phyloP scores from a whole-genome alignment of 1,284 basidiomycete genomes.

The Trametes sp. region DNA sequence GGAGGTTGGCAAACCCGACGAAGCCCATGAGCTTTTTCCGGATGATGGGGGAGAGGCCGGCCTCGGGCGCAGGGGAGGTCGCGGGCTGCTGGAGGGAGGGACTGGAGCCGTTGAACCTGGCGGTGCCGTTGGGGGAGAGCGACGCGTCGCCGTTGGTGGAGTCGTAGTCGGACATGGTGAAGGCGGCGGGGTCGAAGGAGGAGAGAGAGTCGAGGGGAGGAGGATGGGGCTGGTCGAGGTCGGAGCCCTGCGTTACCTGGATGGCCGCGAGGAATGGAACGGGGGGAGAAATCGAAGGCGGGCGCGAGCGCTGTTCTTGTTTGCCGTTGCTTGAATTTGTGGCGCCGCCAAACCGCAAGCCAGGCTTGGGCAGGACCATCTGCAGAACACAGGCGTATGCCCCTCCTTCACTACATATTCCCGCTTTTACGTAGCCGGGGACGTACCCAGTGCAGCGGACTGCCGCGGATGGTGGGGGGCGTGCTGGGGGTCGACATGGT shows the following conservation, averaged over 20 bases:
- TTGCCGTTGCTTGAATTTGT: conserved; percentile 39
- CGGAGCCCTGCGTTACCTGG: conserved; percentile 38
- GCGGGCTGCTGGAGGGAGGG: conserved; percentile 58
- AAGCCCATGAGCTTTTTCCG: conserved; percentile 94
- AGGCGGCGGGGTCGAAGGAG: conserved; percentile 23
- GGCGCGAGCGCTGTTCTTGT: conserved; percentile 44
- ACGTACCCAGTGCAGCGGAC: conserved; percentile 32
- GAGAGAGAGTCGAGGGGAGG: conserved; percentile 29
- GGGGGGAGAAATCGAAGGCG: conserved; percentile 60
- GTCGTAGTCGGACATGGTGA: conserved; percentile 75
- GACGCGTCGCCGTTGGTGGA: conserved; percentile 70
- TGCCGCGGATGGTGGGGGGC: conserved; percentile 30
- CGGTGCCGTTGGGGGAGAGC: conserved; percentile 56
- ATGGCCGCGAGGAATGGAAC: conserved; percentile 45
- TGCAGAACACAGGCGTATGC: conserved; percentile 18
- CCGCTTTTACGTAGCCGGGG: conserved; percentile 12
- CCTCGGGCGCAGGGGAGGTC: conserved; percentile 42
- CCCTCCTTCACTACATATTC: conserved; percentile 1
- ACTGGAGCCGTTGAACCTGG: conserved; percentile 61
- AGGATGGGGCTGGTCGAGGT: conserved; percentile 35
- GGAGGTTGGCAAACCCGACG: conserved; percentile 91
- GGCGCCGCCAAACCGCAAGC: conserved; percentile 37
- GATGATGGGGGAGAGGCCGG: conserved; percentile 67
- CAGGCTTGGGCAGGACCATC: conserved; percentile 41
- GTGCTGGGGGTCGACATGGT: conserved; percentile 30